Evolutionary conservation across 176 grass and related monocot genomes (phyloP).

Genomic region (Phoenix roebelenii): DNA sequence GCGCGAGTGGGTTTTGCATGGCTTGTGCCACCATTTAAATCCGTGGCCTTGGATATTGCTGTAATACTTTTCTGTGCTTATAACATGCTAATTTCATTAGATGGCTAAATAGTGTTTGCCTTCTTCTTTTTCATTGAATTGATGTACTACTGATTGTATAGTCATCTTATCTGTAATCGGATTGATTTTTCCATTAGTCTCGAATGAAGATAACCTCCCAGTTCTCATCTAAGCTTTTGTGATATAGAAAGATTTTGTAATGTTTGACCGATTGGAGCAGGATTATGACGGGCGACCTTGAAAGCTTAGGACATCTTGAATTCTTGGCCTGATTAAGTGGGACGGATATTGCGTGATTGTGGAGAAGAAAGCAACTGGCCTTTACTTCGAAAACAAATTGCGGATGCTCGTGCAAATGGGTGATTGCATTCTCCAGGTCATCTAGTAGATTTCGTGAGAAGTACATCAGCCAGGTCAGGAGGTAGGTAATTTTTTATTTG

Average conservation of each 20-base stretch:
- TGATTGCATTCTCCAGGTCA: slow-evolving; percentile 51
- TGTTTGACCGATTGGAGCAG: slow-evolving; percentile 15
- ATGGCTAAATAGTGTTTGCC: too few relatives aligned
- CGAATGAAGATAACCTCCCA: too few relatives aligned
- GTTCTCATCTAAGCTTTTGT: too few relatives aligned
- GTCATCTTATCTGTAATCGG: too few relatives aligned
- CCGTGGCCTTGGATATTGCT: too few relatives aligned
- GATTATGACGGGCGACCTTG: slow-evolving; percentile 53
- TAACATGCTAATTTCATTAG: too few relatives aligned
- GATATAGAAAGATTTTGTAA: not conserved
- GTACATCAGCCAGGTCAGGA: slow-evolving; percentile 35
- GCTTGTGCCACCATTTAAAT: too few relatives aligned
- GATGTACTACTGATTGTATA: too few relatives aligned
- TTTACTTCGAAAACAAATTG: slow-evolving; percentile 65
- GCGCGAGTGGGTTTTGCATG: not conserved
- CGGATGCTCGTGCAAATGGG: slow-evolving; percentile 32
- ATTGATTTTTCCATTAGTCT: too few relatives aligned
- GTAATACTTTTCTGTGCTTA: too few relatives aligned
- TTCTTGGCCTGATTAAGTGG: slow-evolving; percentile 80
- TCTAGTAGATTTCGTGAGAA: slow-evolving; percentile 62
- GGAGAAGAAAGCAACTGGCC: slow-evolving; percentile 91
- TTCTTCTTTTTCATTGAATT: too few relatives aligned
- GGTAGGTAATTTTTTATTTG: slow-evolving; percentile 22
- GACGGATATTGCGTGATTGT: slow-evolving; percentile 72
- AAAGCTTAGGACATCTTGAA: slow-evolving; percentile 84